Evolutionary conservation across 176 grass and related monocot species (phyloP).

Genomic region (Eremochloa ophiuroides): DNA sequence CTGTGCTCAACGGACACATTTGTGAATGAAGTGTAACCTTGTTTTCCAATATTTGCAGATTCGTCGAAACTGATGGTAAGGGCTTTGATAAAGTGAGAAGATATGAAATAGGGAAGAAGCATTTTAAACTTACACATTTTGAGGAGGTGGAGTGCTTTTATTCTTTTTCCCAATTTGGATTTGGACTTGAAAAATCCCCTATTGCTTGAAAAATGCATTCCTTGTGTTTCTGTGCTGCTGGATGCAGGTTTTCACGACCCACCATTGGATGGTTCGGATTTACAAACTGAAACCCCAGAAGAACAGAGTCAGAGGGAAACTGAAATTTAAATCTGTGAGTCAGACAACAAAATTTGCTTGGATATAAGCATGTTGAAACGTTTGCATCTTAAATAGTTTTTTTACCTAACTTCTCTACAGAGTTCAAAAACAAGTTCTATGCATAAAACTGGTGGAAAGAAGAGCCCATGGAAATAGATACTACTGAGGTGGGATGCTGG

Average conservation of each 20-base stretch:
- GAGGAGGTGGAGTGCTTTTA: conserved; percentile 71
- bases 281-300: conserved; percentile 94
- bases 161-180: neutral
- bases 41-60: conserved; percentile 47
- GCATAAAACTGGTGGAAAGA: conserved; percentile 27
- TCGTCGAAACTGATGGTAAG: conserved; percentile 95
- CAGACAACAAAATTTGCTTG: neutral
- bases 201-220: neutral
- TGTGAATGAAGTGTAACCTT: neutral
- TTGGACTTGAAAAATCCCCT: neutral
- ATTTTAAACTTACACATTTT: conserved; percentile 98
- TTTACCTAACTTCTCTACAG: conserved; percentile 23
- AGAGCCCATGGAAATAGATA: conserved; percentile 84
- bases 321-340: conserved; percentile 81
- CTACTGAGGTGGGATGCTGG: conserved; percentile 9
- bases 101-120: conserved; percentile 99
- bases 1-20: neutral
- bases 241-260: conserved; percentile 90
- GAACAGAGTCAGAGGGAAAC: conserved; percentile 87
- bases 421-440: conserved; percentile 51
- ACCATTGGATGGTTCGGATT: conserved; percentile 99
- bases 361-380: neutral
- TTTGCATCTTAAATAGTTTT: neutral
- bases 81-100: conserved; percentile 93
- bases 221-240: neutral